These are phyloP conservation scores for Aspergillus uvarum DNA, from an alignment of 2,329 filamentous ascomycete genomes.

Conservation along the genomic window DNA sequence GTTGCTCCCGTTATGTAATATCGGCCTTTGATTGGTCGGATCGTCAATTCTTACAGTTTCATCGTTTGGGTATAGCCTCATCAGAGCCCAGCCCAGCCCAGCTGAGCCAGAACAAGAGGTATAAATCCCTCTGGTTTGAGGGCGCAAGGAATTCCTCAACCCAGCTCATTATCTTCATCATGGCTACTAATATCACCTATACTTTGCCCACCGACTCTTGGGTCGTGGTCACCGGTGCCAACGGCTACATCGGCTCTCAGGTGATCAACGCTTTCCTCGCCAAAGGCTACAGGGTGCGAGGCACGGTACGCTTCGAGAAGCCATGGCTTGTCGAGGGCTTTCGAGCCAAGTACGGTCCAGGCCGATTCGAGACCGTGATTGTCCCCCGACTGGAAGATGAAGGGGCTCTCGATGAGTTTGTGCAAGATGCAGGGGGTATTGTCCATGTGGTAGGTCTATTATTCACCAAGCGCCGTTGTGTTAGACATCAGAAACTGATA, in stretches of 20 bases:
- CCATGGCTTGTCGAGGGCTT: constrained; percentile 40
- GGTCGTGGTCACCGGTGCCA: constrained; percentile 50
- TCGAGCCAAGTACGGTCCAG: constrained; percentile 24
- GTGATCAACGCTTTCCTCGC: constrained; percentile 43
- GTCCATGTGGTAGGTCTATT: constrained; percentile 19
- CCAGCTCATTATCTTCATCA: too few relatives aligned
- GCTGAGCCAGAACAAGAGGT: too few relatives aligned
- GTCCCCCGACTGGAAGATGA: constrained; percentile 41
- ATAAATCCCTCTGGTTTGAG: too few relatives aligned
- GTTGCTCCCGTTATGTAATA: too few relatives aligned
- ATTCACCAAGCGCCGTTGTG: too few relatives aligned
- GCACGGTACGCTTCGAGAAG: constrained; percentile 44
- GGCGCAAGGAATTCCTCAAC: too few relatives aligned
- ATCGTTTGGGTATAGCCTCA: too few relatives aligned
- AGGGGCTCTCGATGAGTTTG: constrained; percentile 42
- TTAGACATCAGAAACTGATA: not conserved
- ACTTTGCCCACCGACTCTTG: not conserved
- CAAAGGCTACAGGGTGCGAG: constrained; percentile 46
- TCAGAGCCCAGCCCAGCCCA: too few relatives aligned
- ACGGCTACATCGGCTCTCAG: constrained; percentile 49
- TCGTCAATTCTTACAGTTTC: too few relatives aligned
- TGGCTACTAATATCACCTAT: not conserved
- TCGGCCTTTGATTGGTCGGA: too few relatives aligned
- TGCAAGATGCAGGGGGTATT: constrained; percentile 38
- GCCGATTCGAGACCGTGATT: constrained; percentile 39